Base-by-base conservation (phyloP, 176 grass and related monocot species). In the Canna indica region DNA sequence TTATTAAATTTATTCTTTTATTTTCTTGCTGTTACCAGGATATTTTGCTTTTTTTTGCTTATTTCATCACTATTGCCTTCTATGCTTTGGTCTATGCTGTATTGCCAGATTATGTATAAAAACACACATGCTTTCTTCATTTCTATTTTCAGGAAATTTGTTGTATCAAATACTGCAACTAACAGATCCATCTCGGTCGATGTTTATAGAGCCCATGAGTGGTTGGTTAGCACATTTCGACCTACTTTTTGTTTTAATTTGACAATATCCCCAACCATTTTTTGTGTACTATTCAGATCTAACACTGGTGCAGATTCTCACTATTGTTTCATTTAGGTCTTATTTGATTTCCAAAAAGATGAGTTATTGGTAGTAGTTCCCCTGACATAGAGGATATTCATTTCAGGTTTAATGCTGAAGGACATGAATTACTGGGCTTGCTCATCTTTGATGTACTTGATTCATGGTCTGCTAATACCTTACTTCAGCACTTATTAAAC, bases 141-240 rank as follows among this genome's bases (percentile, higher is more conserved):
- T 64, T 65, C 67, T 69, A 34, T 69, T 76, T 76, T 31, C 77
- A 92, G 90, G 90, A 18, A 70, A 79, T 59, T 76, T 92, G 67
- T 69, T 92, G 77, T 77, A 71, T 54, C 76, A 83, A 69, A 70
- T 88, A 74, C 27, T 88, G 75, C 76, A 82, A 20, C 44, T 74
- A 47, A 88, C 90, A 3, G 81, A 81, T 83, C 90, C 83, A 66
- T 92, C 80, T 24, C 61, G 36, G 11, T 86, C 90, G 20, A 92
- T 92, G 90, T 92, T 85, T 73, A 92, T 92, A 76, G 90, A 92
- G 59, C 80, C 79, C 41, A 88, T 83, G 85, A 70, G 85, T 68
- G 83, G 83, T 70, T 92, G 90, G 90, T 92, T 76, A 81, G 90
- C 26, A 24, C 11, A 48, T 47, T 32, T 25, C 17, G 27, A 3